Conservation (phyloP, 148 eudicot species). For the Nyssa sinensis region DNA sequence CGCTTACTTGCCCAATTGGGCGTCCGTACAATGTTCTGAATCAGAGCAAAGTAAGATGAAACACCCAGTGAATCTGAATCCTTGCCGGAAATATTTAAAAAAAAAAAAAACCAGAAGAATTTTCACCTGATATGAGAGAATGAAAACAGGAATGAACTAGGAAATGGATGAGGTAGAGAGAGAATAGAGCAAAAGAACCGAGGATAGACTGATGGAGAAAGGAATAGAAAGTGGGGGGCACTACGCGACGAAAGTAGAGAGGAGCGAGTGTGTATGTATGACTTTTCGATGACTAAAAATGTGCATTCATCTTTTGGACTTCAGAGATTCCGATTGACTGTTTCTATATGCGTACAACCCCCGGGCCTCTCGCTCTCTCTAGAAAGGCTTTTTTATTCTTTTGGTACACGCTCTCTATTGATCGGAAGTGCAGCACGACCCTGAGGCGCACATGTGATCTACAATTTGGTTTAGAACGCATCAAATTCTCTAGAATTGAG, state of each 20-base stretch:
- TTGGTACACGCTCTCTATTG: too few relatives aligned
- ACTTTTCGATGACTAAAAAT: neutral
- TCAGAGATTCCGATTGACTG: too few relatives aligned
- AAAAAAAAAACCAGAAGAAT: neutral
- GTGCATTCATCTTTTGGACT: neutral
- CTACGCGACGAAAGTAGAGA: neutral
- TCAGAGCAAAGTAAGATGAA: neutral
- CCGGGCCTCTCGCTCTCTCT: too few relatives aligned
- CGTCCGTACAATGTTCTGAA: neutral
- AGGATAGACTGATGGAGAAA: neutral
- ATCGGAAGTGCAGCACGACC: too few relatives aligned
- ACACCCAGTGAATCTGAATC: neutral
- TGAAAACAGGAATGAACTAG: neutral
- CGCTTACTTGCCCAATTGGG: constrained; percentile 17
- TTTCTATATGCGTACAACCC: too few relatives aligned
- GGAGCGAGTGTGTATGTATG: neutral
- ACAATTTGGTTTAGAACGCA: too few relatives aligned
- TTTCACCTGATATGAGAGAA: neutral
- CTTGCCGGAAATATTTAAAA: neutral
- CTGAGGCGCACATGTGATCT: too few relatives aligned
- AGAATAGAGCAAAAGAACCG: neutral
- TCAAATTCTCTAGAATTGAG: too few relatives aligned
- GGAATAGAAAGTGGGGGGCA: neutral
- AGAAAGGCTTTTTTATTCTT: too few relatives aligned
- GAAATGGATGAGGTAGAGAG: neutral